Evolutionary conservation across 139 green algal species (phyloP).

Genomic region (Pedinophyceae sp.): DNA sequence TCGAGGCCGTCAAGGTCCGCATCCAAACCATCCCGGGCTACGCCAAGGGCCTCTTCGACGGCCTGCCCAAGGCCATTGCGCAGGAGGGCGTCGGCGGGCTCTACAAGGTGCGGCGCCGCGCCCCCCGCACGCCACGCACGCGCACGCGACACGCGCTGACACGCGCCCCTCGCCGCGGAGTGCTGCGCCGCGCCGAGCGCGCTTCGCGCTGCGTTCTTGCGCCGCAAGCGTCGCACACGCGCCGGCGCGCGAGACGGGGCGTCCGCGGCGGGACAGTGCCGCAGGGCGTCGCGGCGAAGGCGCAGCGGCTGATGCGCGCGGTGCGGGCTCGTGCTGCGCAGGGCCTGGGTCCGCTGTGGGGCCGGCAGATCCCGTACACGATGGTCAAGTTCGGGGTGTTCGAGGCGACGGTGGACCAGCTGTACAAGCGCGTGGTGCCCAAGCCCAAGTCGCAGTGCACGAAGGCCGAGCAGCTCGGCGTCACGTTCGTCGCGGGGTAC

Average conservation of each 20-base stretch:
- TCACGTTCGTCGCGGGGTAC: slow-evolving; percentile 77
- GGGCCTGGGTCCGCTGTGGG: slow-evolving; percentile 70
- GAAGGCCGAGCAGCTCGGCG: slow-evolving; percentile 79
- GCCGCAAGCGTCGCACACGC: too few species aligned
- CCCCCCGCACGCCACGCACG: too few species aligned
- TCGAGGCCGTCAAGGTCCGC: slow-evolving; percentile 92
- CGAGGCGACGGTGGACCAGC: slow-evolving; percentile 66
- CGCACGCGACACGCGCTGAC: too few species aligned
- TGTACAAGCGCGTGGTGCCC: slow-evolving; percentile 85
- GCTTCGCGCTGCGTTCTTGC: too few species aligned
- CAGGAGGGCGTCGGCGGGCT: slow-evolving; percentile 30
- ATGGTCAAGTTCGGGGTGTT: slow-evolving; percentile 94
- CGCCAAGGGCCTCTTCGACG: slow-evolving; percentile 61
- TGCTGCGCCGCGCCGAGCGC: too few species aligned
- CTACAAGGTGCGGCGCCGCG: too few species aligned
- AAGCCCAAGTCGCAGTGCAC: slow-evolving; percentile 78
- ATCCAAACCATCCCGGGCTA: slow-evolving; percentile 81
- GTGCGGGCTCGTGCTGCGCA: too few species aligned
- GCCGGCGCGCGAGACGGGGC: too few species aligned
- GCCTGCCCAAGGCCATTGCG: slow-evolving; percentile 69
- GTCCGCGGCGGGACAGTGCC: too few species aligned
- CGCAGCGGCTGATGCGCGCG: too few species aligned
- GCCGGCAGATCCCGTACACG: slow-evolving; percentile 85
- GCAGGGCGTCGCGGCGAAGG: too few species aligned
- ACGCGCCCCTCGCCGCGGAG: too few species aligned